phyloP scores from a whole-genome alignment of 495 filamentous ascomycete species.

The Penicillium cataractarum region DNA sequence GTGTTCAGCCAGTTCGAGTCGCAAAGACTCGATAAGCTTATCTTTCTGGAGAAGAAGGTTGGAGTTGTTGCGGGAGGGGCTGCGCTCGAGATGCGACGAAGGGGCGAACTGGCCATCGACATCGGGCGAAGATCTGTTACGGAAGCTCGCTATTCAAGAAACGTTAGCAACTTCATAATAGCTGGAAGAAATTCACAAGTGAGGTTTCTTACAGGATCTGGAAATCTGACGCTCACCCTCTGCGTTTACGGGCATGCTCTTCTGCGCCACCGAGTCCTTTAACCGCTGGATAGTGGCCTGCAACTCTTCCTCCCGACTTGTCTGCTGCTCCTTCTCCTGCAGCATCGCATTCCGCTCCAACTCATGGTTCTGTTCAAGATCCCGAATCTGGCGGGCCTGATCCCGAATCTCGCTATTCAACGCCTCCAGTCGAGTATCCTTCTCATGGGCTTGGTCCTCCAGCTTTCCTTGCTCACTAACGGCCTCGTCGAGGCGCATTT shows the following conservation, averaged over 20 bases:
- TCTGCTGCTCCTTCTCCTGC: constrained; percentile 88
- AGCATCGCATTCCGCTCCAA: constrained; percentile 83
- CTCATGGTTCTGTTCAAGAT: constrained; percentile 89
- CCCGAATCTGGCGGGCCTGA: constrained; percentile 74
- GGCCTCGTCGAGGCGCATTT: constrained; percentile 85
- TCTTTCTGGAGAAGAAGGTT: constrained; percentile 92
- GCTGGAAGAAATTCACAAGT: background rate
- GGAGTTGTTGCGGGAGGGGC: constrained; percentile 81
- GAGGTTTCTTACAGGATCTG: constrained; percentile 64
- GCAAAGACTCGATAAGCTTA: constrained; percentile 88
- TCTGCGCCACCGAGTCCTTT: constrained; percentile 82
- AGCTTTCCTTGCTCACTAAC: constrained; percentile 79
- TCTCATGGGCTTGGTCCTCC: constrained; percentile 83
- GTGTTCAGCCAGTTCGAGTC: constrained; percentile 88
- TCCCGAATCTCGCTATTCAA: constrained; percentile 82
- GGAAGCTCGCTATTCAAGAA: constrained; percentile 53
- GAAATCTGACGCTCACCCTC: constrained; percentile 69
- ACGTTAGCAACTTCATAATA: constrained; percentile 27
- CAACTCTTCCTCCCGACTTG: constrained; percentile 82
- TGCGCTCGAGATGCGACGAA: constrained; percentile 76
- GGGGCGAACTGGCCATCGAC: constrained; percentile 82
- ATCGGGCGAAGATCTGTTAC: constrained; percentile 49
- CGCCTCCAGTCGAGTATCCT: constrained; percentile 75
- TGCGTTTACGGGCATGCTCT: constrained; percentile 58
- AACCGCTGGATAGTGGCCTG: constrained; percentile 84